A percentile compares a stretch with the other conserved stretches of the same genome.
These are phyloP conservation scores for Thraustochytrium striatum DNA, from an alignment of 352 stramenopile species.

Conservation along the genomic window DNA sequence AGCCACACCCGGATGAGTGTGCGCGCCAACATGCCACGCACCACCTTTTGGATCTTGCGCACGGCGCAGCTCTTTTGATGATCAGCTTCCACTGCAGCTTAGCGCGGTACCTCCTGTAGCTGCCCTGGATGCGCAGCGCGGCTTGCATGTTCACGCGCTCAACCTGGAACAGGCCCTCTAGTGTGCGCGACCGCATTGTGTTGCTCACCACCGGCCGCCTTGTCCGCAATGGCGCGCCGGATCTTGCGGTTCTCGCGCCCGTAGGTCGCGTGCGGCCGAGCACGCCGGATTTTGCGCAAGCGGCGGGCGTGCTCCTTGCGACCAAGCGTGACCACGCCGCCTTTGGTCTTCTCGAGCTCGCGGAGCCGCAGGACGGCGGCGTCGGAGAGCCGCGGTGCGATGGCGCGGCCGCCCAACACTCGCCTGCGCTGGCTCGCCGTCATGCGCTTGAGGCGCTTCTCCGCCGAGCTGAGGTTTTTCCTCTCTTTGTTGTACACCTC, in stretches of 20 bases:
- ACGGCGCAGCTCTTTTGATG: conserved; percentile 16
- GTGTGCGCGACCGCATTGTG: conserved; percentile 11
- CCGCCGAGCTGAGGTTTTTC: not conserved
- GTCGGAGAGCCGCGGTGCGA: conserved; percentile 23
- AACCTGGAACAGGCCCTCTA: conserved; percentile 32
- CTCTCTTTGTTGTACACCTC: conserved; percentile 38
- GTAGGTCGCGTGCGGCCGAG: no score
- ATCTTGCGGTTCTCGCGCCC: conserved; percentile 5
- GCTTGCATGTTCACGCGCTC: conserved; percentile 25
- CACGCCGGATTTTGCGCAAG: no score
- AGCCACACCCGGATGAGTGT: conserved; percentile 33
- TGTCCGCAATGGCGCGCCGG: not conserved
- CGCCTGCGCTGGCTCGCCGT: no score
- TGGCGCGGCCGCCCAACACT: no score
- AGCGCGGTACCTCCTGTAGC: conserved; percentile 19
- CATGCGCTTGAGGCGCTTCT: not conserved
- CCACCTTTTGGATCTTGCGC: not conserved
- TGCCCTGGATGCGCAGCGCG: conserved; percentile 1
- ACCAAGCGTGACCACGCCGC: no score
- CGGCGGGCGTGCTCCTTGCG: no score
- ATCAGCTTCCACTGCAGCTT: conserved; percentile 27
- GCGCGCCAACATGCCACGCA: conserved; percentile 15
- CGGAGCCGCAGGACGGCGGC: conserved; percentile 16
- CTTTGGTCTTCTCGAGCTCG: not conserved
- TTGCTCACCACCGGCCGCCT: not conserved